Evolutionary conservation across 2,329 filamentous ascomycete genomes (phyloP), one percentile per base, ranked within the genome.

Genomic region (Venturia effusa): DNA sequence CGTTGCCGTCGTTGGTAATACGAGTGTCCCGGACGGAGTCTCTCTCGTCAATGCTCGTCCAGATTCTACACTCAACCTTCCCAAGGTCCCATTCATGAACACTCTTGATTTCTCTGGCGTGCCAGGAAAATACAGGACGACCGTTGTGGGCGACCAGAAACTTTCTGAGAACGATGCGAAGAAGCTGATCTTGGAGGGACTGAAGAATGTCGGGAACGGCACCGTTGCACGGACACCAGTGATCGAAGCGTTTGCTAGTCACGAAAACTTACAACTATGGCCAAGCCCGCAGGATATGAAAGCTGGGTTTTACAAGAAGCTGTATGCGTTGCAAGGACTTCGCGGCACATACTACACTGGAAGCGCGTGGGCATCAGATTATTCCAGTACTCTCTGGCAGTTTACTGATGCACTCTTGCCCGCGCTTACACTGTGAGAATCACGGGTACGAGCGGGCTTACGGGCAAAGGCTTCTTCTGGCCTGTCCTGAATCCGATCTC

Each of bases 271-370:
- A 30, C 51, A 57, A 19, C 30, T 57, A n/a, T 34, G 30, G 27
- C 51, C 51, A 19, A 32, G 51, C 51, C 15, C 65, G 1, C 64
- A 71, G 30, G 66, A 67, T 17, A 67, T 65, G 3, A 62, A 66
- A 13, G 62, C 32, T 1, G 67, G 70, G 2, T 67, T 69, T 54
- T 71, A 72, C 62, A 55, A 57, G 45, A 55, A 67, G 32, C 63
- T 71, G 64, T 68, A 71, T 61, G 70, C 64, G 19, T 55, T 72
- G 27, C 70, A 71, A 62, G 67, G 69, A 0, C 15, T 61, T 59
- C 54, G 54, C 15, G 67, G 64, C 61, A 71, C 69, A 32, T 71
- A 34, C 30, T 72, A 68, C 64, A 71, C 67, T 1, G 70, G 70
- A 6, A 67, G 65, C 5, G 59, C 66, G 1, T 71, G 64, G 43